Conservation (phyloP, 768 basidiomycete genomes). For the Termitomyces sp. region DNA sequence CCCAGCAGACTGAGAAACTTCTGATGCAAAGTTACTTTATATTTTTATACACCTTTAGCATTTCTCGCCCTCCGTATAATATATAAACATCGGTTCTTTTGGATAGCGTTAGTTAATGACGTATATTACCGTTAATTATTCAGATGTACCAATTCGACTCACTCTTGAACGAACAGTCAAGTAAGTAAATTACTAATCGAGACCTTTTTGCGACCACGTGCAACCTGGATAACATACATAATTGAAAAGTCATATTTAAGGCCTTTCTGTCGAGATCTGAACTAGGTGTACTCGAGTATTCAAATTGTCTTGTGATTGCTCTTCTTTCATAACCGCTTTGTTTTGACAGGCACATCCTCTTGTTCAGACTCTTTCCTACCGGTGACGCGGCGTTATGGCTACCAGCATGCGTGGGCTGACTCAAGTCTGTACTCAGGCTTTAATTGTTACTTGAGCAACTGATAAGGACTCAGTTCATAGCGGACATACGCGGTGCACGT, state of each 20-base stretch:
- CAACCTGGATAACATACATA: background rate
- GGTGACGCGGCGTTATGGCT: constrained; percentile 56
- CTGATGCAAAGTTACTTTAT: constrained; percentile 8
- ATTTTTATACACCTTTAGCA: background rate
- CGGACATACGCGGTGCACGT: constrained; percentile 94
- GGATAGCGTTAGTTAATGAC: background rate
- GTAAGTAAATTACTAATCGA: background rate
- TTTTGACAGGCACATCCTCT: background rate
- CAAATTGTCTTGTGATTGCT: no score
- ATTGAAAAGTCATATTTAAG: background rate
- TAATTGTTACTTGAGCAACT: constrained; percentile 5
- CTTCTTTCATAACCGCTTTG: background rate
- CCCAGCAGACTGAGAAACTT: constrained; percentile 50
- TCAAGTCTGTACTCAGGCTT: constrained; percentile 47
- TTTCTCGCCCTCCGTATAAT: background rate
- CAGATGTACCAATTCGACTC: background rate
- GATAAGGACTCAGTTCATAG: constrained; percentile 73
- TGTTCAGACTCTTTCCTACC: background rate
- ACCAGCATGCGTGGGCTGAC: constrained; percentile 89
- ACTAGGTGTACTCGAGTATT: background rate
- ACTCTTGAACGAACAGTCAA: background rate
- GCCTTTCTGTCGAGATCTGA: background rate
- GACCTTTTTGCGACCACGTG: background rate
- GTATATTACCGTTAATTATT: background rate
- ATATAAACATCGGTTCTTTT: background rate